phyloP scores from a whole-genome alignment of 495 filamentous ascomycete genomes.

The Opeltia flavorubescens region DNA sequence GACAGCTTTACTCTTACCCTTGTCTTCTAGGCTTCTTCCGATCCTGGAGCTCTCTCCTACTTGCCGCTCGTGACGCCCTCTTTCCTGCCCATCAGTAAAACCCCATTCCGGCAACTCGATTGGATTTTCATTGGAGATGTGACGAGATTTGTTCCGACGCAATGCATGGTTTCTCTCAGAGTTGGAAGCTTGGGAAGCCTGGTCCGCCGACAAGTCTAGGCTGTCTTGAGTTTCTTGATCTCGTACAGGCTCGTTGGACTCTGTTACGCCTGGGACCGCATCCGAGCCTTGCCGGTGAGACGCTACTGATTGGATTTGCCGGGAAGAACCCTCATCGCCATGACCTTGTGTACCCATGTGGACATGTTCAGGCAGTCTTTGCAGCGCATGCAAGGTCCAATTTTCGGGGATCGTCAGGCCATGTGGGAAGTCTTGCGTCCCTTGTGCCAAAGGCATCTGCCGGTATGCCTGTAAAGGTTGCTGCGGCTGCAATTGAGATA shows the following conservation, averaged over 20 bases:
- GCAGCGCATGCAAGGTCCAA: constrained; percentile 60
- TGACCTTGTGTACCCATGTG: no score
- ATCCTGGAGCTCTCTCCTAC: neutral
- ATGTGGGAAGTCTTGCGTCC: constrained; percentile 54
- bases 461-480: constrained; percentile 12
- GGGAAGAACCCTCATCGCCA: no score
- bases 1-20: constrained; percentile 32
- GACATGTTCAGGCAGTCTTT: constrained; percentile 33
- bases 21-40: constrained; percentile 9
- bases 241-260: no score
- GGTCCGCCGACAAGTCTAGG: no score
- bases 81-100: constrained; percentile 5
- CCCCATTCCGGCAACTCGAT: constrained; percentile 1
- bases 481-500: constrained; percentile 14
- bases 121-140: no score
- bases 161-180: no score
- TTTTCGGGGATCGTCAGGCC: constrained; percentile 61
- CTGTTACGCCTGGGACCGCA: no score
- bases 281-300: no score
- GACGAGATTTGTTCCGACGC: no score
- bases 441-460: constrained; percentile 48
- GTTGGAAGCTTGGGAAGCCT: no score
- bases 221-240: no score
- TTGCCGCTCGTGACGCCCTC: neutral
- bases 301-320: no score